These are phyloP conservation scores for Pichia sp. DNA, from an alignment of 1,139 yeast genomes.

Conservation along the genomic window DNA sequence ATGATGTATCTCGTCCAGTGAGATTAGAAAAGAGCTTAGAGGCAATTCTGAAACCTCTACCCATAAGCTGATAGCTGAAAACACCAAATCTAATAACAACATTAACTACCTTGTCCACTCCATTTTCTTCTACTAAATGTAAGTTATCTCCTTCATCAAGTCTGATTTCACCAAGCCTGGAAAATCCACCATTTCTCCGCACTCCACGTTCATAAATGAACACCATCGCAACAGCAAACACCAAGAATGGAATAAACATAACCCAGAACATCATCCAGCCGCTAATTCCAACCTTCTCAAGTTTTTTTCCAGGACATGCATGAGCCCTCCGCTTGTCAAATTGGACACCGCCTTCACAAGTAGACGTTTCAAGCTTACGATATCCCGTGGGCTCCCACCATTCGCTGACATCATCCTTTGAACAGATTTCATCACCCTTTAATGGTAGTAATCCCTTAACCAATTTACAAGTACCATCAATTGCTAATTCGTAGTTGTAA, in stretches of 20 bases:
- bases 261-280: constrained; percentile 48
- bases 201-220: constrained; percentile 79
- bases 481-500: constrained; percentile 62
- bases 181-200: constrained; percentile 72
- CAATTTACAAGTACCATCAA: constrained; percentile 81
- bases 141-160: constrained; percentile 62
- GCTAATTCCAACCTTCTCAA: constrained; percentile 50
- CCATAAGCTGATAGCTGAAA: constrained; percentile 35
- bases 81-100: constrained; percentile 52
- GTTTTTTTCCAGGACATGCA: constrained; percentile 85
- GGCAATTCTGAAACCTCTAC: constrained; percentile 37
- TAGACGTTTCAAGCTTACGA: constrained; percentile 63
- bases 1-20: constrained; percentile 13
- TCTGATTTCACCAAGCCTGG: constrained; percentile 79
- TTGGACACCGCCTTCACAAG: constrained; percentile 65
- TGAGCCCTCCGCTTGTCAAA: constrained; percentile 62
- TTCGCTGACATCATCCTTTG: constrained; percentile 48
- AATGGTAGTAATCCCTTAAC: constrained; percentile 64
- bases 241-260: constrained; percentile 49
- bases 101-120: constrained; percentile 59
- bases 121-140: constrained; percentile 58
- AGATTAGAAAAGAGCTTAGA: constrained; percentile 32
- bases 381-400: constrained; percentile 79
- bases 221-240: constrained; percentile 54
- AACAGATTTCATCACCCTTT: constrained; percentile 61